Base-by-base conservation (phyloP, 139 green algal genomes). In the Chlorella sp. region DNA sequence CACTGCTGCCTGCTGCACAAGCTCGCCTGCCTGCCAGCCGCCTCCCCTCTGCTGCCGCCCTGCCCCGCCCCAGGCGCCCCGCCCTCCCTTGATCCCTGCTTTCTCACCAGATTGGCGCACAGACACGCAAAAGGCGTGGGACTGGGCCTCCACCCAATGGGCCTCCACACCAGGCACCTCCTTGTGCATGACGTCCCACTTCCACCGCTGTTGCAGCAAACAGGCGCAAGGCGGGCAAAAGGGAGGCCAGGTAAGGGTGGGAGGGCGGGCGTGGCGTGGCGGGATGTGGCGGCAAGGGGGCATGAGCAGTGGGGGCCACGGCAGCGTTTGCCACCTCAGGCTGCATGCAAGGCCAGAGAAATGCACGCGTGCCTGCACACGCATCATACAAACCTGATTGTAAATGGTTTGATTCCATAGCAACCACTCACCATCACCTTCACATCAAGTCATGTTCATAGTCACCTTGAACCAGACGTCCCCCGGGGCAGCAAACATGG, bases 381-480 rank as follows among this genome's bases (percentile, higher is more conserved):
- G n/a, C n/a, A n/a, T n/a, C n/a, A n/a, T n/a, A n/a, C n/a, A n/a
- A n/a, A n/a, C n/a, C n/a, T n/a, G n/a, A n/a, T n/a, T n/a, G n/a
- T n/a, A n/a, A n/a, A n/a, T n/a, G n/a, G n/a, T n/a, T n/a, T n/a
- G n/a, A n/a, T n/a, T n/a, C n/a, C n/a, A n/a, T n/a, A n/a, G n/a
- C n/a, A n/a, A n/a, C n/a, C n/a, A n/a, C n/a, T n/a, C n/a, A n/a
- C n/a, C n/a, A n/a, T n/a, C n/a, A n/a, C 60, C 15, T 18, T 26
- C 60, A 18, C 60, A 68, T 14, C 60, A 68, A 14, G 60, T 68
- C 60, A 14, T 71, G 21, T 28, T 71, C 64, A 71, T 14, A 71
- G 16, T 1, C 57, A 86, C 85, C 71, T 83, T 89, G 71, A 89
- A 89, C 85, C 85, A 89, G 1, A n/a, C n/a, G 48, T 89, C 85